Base-by-base conservation (phyloP, 768 basidiomycete species). In the Cystofilobasidium capitatum region DNA sequence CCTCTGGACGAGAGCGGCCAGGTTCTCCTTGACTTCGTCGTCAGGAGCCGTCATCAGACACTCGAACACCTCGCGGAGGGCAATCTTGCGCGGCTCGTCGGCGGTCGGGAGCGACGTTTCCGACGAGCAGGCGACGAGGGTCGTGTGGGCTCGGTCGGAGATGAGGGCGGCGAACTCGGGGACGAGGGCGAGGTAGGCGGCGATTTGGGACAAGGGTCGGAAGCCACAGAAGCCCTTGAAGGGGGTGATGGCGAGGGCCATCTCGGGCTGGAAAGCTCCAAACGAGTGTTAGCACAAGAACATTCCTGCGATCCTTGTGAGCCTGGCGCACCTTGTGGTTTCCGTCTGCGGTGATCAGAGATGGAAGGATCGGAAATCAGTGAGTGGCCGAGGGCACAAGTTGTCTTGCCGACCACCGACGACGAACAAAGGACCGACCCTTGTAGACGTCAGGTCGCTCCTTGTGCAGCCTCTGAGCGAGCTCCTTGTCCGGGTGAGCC, bases 221-320 rank as follows among this genome's bases (percentile, higher is more conserved):
- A 98, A 99, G 49, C 94, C 94, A 75, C 93, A 94, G 73, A 98
- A 80, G 1, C 89, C 96, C 44, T 80, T 80, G 81, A 98, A 98
- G 17, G 86, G 84, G 0, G 93, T 93, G 69, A 99, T 78, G 0
- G 96, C 96, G 42, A 99, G 82, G n/a, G 93, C 91, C 90, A 99
- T 94, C 76, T 99, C 96, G 2, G 96, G 96, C 78, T 79, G 71
- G 3, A 20, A 40, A 29, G 17, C 39, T 12, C 60, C 31, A 29
- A 33, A 60, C 60, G 45, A 40, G 13, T 20, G 10, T 57, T 10
- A 64, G 58, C 6, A 17, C 12, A 36, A 8, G 20, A 47, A 31
- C 0, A 45, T 44, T 40, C 4, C 20, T 16, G 33, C 42, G 24
- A 22, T 33, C 8, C 22, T 9, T 8, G 9, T 13, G 16, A n/a